A percentile compares a stretch with the other conserved stretches of the same genome.
Conservation (phyloP, 768 basidiomycete genomes). For the Candolleomyces efflorescens region DNA sequence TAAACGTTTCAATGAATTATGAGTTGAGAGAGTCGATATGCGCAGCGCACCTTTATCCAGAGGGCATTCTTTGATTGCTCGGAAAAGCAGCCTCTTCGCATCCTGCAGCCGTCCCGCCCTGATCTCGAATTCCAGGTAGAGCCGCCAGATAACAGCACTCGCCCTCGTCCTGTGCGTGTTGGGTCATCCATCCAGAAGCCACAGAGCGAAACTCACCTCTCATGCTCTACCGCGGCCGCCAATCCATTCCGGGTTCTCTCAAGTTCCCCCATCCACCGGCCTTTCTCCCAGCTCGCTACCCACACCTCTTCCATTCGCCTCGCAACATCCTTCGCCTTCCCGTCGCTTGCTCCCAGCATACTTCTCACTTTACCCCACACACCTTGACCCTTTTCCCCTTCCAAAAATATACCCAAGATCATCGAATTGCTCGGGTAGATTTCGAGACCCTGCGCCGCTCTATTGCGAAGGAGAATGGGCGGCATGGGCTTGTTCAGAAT, state of each 20-base stretch:
- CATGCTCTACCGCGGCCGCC: conserved; percentile 55
- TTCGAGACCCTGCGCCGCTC: conserved; percentile 50
- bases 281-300: conserved; percentile 75
- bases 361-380: conserved; percentile 71
- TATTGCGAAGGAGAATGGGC: conserved; percentile 53
- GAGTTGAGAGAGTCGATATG: background rate
- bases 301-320: conserved; percentile 68
- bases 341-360: conserved; percentile 47
- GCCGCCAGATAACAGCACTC: conserved; percentile 66
- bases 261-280: conserved; percentile 63
- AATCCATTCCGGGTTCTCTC: conserved; percentile 69
- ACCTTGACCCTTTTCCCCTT: conserved; percentile 72
- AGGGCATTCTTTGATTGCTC: conserved; percentile 73
- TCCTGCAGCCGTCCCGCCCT: conserved; percentile 49
- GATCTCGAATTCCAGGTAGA: conserved; percentile 78
- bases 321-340: conserved; percentile 49
- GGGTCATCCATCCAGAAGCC: background rate
- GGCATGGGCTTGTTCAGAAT: conserved; percentile 54
- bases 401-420: conserved; percentile 68
- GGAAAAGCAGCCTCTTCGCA: conserved; percentile 71
- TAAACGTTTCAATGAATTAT: no score
- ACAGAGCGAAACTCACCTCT: conserved; percentile 46
- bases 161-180: conserved; percentile 48
- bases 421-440: conserved; percentile 68
- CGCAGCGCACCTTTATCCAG: conserved; percentile 61